Evolutionary conservation across 2,329 filamentous ascomycete genomes (phyloP).

Genomic region (Ophiostoma ulmi): DNA sequence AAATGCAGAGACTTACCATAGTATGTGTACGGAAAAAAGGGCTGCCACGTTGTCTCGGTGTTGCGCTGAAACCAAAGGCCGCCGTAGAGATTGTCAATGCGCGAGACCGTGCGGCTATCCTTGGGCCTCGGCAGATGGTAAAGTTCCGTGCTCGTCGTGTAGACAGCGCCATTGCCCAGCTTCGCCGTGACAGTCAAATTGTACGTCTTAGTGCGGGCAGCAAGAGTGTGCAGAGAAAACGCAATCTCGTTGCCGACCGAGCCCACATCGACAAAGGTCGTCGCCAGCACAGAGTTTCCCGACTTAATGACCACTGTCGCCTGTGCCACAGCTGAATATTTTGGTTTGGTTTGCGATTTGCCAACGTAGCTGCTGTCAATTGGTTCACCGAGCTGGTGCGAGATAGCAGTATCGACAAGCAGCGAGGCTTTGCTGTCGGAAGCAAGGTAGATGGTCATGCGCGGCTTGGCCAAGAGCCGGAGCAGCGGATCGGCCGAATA

Average conservation of each 20-base stretch:
- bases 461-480: constrained; percentile 11
- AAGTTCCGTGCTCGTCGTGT: background rate
- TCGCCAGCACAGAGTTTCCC: background rate
- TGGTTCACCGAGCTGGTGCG: constrained; percentile 4
- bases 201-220: background rate
- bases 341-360: background rate
- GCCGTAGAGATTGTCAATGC: constrained; percentile 11
- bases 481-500: constrained; percentile 7
- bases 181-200: constrained; percentile 5
- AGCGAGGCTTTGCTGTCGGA: constrained; percentile 11
- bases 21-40: constrained; percentile 7
- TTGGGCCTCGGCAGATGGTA: constrained; percentile 1
- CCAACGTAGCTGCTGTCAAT: background rate
- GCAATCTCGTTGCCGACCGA: constrained; percentile 8
- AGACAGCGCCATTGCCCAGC: background rate
- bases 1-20: background rate
- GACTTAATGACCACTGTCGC: constrained; percentile 5
- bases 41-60: background rate
- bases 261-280: background rate
- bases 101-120: constrained; percentile 9
- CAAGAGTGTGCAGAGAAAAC: background rate
- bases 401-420: background rate
- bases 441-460: constrained; percentile 10
- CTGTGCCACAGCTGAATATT: background rate
- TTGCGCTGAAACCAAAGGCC: constrained; percentile 3